Conservation (phyloP, 805 yeast genomes). For the Cyberlindnera petersonii region DNA sequence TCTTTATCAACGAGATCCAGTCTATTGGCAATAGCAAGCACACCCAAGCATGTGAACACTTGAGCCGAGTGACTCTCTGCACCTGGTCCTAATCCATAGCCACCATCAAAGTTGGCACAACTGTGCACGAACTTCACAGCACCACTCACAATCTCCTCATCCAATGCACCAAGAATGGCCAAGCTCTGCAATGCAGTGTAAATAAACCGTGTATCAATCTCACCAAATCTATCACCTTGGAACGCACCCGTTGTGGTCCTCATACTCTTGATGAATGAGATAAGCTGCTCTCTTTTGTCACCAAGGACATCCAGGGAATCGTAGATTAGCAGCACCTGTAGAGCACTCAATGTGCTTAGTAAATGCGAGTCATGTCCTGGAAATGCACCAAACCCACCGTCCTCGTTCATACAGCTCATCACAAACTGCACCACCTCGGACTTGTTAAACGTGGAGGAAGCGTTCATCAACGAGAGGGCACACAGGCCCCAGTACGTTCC, state of each 20-base stretch:
- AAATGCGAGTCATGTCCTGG: conserved; percentile 89
- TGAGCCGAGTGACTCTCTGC: conserved; percentile 96
- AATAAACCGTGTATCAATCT: conserved; percentile 86
- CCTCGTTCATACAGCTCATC: conserved; percentile 54
- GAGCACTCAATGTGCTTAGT: conserved; percentile 77
- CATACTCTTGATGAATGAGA: conserved; percentile 35
- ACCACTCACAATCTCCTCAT: conserved; percentile 49
- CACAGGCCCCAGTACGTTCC: conserved; percentile 96
- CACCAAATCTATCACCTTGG: conserved; percentile 89
- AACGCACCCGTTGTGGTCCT: conserved; percentile 61
- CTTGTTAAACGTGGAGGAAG: conserved; percentile 53
- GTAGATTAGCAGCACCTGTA: conserved; percentile 72
- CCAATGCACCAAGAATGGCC: conserved; percentile 62
- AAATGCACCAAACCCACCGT: conserved; percentile 87
- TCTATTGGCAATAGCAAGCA: conserved; percentile 63
- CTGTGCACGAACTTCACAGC: conserved; percentile 60
- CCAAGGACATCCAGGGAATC: conserved; percentile 48
- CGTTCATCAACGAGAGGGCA: conserved; percentile 59
- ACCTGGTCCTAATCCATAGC: conserved; percentile 90
- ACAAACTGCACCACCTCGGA: conserved; percentile 68
- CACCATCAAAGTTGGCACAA: conserved; percentile 94
- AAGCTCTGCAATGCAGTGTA: conserved; percentile 77
- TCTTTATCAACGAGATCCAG: conserved; percentile 46
- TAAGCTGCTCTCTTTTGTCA: conserved; percentile 25
- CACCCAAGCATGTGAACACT: conserved; percentile 79